These are phyloP conservation scores for Fonsecaea pedrosoi DNA, from an alignment of 2,329 filamentous ascomycete species.

Conservation along the genomic window DNA sequence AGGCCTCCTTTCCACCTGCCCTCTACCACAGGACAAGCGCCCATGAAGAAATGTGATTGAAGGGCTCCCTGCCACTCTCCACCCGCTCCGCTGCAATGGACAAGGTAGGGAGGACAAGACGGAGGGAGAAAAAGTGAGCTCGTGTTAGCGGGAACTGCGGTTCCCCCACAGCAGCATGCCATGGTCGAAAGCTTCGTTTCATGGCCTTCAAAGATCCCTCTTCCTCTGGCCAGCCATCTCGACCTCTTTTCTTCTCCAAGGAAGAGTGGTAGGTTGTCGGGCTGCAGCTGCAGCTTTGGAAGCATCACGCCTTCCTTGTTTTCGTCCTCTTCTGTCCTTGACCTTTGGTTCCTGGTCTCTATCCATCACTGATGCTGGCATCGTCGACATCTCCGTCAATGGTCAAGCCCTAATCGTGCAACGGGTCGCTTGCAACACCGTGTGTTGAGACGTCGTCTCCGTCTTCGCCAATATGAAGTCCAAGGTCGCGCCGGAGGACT, in stretches of 20 bases:
- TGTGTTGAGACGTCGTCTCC: slow-evolving; percentile 8
- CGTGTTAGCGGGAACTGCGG: slow-evolving; percentile 15
- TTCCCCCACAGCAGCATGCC: slow-evolving; percentile 13
- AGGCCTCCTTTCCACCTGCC: not conserved
- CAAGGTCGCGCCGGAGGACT: slow-evolving; percentile 26
- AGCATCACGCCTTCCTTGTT: slow-evolving; percentile 21
- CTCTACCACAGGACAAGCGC: slow-evolving; percentile 27
- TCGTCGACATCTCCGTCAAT: slow-evolving; percentile 9
- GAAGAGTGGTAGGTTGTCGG: slow-evolving; percentile 22
- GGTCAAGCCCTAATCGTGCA: slow-evolving; percentile 22
- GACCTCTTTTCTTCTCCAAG: slow-evolving; percentile 12
- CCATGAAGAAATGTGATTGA: slow-evolving; percentile 26
- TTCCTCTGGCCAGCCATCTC: slow-evolving; percentile 6
- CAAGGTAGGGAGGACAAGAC: slow-evolving; percentile 3
- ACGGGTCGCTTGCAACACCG: slow-evolving; percentile 13
- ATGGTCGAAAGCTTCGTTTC: slow-evolving; percentile 20
- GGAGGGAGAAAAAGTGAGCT: not conserved
- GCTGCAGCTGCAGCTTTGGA: slow-evolving; percentile 26
- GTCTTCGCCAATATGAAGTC: slow-evolving; percentile 26
- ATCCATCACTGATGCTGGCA: slow-evolving; percentile 31
- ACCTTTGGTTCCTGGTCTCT: slow-evolving; percentile 10
- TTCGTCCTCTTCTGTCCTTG: slow-evolving; percentile 8
- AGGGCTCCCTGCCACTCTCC: slow-evolving; percentile 15
- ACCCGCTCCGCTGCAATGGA: slow-evolving; percentile 20
- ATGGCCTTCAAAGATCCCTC: slow-evolving; percentile 9